Conservation (phyloP, 768 basidiomycete species). For the Pleurotus pulmonarius region DNA sequence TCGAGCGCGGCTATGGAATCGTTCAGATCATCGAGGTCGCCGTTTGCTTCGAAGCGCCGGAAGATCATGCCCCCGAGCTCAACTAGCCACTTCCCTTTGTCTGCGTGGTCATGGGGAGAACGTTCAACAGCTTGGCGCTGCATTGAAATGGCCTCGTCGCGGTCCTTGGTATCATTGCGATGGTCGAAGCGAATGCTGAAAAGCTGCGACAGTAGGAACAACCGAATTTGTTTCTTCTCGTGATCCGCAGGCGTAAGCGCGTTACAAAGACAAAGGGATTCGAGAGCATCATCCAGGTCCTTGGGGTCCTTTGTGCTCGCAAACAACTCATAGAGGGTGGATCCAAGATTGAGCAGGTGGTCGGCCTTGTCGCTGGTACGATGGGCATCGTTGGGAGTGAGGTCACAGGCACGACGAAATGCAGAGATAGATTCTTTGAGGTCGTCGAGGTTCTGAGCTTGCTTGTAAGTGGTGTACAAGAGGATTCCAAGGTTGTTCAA, state of each 20-base stretch:
- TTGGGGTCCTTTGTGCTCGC: not conserved
- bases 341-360: not conserved
- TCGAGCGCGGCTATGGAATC: not conserved
- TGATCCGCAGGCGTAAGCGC: not conserved
- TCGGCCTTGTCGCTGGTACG: not conserved
- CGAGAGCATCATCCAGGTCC: not conserved
- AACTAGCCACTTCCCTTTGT: not conserved
- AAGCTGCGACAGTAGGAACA: not conserved
- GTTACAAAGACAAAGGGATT: not conserved
- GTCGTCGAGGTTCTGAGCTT: not conserved
- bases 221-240: not conserved
- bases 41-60: not conserved
- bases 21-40: not conserved
- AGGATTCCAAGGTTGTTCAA: too few species aligned
- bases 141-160: not conserved
- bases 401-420: not conserved
- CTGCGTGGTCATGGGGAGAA: not conserved
- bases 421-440: not conserved
- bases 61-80: not conserved
- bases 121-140: not conserved
- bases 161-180: not conserved
- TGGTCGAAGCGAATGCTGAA: not conserved
- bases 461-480: too few species aligned
- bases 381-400: not conserved
- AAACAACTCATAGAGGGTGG: not conserved